Conservation (phyloP, 805 yeast species). For the Ogataea methanolica region DNA sequence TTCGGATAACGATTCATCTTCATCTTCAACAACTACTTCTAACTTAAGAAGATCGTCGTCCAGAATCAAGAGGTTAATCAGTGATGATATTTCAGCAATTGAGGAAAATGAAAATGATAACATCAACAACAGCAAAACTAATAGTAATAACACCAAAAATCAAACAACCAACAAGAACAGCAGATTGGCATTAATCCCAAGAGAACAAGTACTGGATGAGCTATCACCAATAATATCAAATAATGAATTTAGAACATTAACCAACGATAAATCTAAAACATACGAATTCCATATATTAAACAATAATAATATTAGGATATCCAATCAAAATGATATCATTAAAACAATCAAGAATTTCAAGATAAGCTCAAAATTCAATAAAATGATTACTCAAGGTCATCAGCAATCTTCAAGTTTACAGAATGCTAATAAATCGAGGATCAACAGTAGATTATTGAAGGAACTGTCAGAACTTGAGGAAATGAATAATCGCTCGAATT, state of each 20-base stretch:
- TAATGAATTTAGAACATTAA: slow-evolving; percentile 29
- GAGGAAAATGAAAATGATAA: background rate
- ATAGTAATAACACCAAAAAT: too few species aligned
- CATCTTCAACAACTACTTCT: background rate
- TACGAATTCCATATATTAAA: slow-evolving; percentile 22
- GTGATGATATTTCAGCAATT: background rate
- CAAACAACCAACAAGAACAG: too few species aligned
- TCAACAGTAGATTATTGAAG: too few species aligned
- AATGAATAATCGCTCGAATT: too few species aligned
- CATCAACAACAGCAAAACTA: background rate
- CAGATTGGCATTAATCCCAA: background rate
- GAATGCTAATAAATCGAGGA: too few species aligned
- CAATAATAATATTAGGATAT: slow-evolving; percentile 15
- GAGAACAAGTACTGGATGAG: slow-evolving; percentile 24
- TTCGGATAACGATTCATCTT: slow-evolving; percentile 7
- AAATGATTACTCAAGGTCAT: background rate
- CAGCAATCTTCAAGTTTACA: too few species aligned
- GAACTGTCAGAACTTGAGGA: too few species aligned
- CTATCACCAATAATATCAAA: slow-evolving; percentile 27
- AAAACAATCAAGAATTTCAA: slow-evolving; percentile 12
- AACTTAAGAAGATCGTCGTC: slow-evolving; percentile 3
- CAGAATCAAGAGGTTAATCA: slow-evolving; percentile 5
- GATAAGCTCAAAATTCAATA: background rate
- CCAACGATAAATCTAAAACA: slow-evolving; percentile 23
- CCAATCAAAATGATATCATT: slow-evolving; percentile 18